Evolutionary conservation across 176 grass and related monocot species (phyloP), one percentile per base, ranked within the genome.

Genomic region (Bolboschoenus planiculmis): DNA sequence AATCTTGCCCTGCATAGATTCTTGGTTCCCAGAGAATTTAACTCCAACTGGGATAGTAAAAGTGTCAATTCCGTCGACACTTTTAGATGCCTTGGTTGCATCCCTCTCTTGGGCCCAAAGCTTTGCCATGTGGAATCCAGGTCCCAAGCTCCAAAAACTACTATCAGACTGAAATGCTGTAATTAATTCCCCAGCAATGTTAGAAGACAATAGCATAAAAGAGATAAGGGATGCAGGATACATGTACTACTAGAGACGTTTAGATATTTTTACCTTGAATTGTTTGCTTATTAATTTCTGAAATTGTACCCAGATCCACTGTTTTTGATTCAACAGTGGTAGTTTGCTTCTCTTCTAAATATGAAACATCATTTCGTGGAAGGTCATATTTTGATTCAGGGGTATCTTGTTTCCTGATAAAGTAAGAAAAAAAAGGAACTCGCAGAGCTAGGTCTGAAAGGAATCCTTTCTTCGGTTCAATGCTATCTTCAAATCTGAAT

Each of bases 1-100:
- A 48, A 18, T 51, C 26, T 48, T 31, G 13, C 24, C 44, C 24
- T 51, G 5, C 43, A 42, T 75, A 86, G 88, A 71, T 80, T 79
- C 86, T 58, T 65, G 24, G 29, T 82, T 51, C 70, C 86, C 82
- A 84, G 60, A 85, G 63, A 78, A 85, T 84, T 98, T 98, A 67
- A 93, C 91, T 88, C 92, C 89, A 84, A 98, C 87, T 61, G 95
- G 95, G 75, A 91, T 81, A 88, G 84, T 86, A 60, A 93, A 85
- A 65, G 37, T 81, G 83, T 95, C 56, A 10, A 88, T 71, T 80
- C 86, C 87, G 82, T 83, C 78, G 23, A 59, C 90, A 90, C 55
- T 61, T 74, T 60, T 84, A 64, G 83, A 58, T 29, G 43, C 47
- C 40, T 40, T 87, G 42, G 80, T 55, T 30, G 66, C 39, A 26